A percentile compares a stretch with the other conserved stretches of the same genome.
Evolutionary conservation across 169 alveolate species (phyloP).

Genomic region (Perkinsus olseni): DNA sequence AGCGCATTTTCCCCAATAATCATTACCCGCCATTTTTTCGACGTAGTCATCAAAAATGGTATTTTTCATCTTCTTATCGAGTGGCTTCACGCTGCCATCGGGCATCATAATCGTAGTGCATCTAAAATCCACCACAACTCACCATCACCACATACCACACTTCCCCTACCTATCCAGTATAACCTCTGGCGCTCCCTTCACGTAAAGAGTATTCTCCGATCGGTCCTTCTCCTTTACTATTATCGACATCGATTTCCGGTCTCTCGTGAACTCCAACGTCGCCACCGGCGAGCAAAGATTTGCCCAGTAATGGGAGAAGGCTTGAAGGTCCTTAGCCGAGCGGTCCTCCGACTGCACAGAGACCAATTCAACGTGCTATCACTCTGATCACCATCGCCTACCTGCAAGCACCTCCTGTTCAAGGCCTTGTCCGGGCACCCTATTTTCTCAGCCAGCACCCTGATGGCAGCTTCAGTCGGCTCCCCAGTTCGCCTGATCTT

Average conservation of each 20-base stretch:
- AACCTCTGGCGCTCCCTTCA: conserved; percentile 99
- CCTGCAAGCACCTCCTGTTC: conserved; percentile 24
- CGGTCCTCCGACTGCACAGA: conserved; percentile 5
- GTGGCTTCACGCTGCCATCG: conserved; percentile 69
- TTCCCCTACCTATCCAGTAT: conserved; percentile 62
- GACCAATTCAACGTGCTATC: background rate
- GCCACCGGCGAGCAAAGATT: conserved; percentile 56
- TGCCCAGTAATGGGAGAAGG: conserved; percentile 38
- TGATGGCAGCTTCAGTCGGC: conserved; percentile 77
- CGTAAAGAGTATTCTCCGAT: conserved; percentile 59
- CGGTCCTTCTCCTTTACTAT: conserved; percentile 45
- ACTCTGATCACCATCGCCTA: background rate
- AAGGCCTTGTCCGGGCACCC: conserved; percentile 52
- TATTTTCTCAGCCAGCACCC: conserved; percentile 59
- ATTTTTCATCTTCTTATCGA: conserved; percentile 59
- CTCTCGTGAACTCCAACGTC: conserved; percentile 90
- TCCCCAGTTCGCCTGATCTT: conserved; percentile 50
- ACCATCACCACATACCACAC: background rate
- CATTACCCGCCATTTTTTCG: conserved; percentile 63
- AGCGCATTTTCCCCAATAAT: background rate
- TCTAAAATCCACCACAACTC: background rate
- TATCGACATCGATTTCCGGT: conserved; percentile 91
- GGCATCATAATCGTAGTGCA: conserved; percentile 45
- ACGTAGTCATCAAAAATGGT: conserved; percentile 54
- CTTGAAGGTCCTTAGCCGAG: conserved; percentile 18